A percentile compares a stretch with the other conserved stretches of the same genome.
Evolutionary conservation across 2,329 filamentous ascomycete species (phyloP).

Genomic region (Monosporascus sp.): DNA sequence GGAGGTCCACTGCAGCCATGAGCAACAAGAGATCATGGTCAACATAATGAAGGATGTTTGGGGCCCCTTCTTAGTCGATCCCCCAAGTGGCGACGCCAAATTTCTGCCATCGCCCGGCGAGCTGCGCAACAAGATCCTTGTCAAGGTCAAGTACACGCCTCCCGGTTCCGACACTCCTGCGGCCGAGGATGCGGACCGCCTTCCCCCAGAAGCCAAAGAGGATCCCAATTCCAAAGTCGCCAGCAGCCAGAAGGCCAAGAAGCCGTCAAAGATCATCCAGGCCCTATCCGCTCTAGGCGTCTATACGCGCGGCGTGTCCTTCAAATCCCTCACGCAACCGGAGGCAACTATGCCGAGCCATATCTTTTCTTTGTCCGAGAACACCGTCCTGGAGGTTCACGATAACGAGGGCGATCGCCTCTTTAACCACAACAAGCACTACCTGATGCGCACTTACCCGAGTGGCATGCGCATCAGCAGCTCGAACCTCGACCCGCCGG

Average conservation of each 20-base stretch:
- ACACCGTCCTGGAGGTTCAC: conserved; percentile 56
- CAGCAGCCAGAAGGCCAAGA: conserved; percentile 33
- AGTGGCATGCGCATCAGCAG: conserved; percentile 76
- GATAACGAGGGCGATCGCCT: conserved; percentile 46
- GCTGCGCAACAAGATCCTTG: conserved; percentile 71
- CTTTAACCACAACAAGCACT: conserved; percentile 76
- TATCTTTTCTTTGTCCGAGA: conserved; percentile 64
- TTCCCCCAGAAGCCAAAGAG: conserved; percentile 28
- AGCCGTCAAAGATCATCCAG: conserved; percentile 62
- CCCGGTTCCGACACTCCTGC: conserved; percentile 25
- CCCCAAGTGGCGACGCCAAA: conserved; percentile 38
- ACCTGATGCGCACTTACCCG: conserved; percentile 83
- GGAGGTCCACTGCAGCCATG: conserved; percentile 76
- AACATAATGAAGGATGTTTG: conserved; percentile 84
- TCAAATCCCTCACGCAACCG: conserved; percentile 70
- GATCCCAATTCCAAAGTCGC: conserved; percentile 33
- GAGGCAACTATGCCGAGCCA: conserved; percentile 60
- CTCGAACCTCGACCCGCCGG: conserved; percentile 78
- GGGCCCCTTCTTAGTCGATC: conserved; percentile 64
- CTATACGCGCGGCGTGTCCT: conserved; percentile 78
- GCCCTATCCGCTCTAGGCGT: conserved; percentile 70
- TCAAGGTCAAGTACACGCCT: conserved; percentile 72
- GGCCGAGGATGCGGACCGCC: conserved; percentile 17
- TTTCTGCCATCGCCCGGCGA: conserved; percentile 62
- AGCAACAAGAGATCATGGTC: conserved; percentile 88